A percentile compares a stretch with the other conserved stretches of the same genome.
These are phyloP conservation scores for Backusella macrospora DNA, from an alignment of 192 early-diverging fungal genomes.

Conservation along the genomic window DNA sequence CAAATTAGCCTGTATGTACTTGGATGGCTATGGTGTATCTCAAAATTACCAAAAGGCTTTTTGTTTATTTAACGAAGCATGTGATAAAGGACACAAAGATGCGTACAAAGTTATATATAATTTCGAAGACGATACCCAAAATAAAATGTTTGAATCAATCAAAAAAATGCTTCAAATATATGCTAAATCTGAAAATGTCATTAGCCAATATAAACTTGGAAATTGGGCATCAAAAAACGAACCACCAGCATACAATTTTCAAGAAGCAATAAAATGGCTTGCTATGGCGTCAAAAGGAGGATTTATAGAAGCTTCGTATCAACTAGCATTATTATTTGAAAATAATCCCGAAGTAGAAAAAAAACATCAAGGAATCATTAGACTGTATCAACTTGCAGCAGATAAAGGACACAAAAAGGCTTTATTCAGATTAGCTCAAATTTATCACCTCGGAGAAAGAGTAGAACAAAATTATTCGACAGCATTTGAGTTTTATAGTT, in stretches of 20 bases:
- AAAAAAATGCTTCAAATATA: neutral
- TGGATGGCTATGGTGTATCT: too few relatives aligned
- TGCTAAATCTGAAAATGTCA: neutral
- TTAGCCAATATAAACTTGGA: neutral
- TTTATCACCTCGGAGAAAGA: neutral
- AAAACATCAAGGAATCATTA: too few relatives aligned
- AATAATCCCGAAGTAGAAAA: too few relatives aligned
- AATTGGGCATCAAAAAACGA: neutral
- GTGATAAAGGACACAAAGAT: neutral
- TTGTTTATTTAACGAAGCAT: too few relatives aligned
- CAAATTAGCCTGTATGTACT: too few relatives aligned
- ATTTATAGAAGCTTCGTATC: too few relatives aligned
- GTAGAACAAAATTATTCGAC: neutral
- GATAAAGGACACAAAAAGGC: too few relatives aligned
- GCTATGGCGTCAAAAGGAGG: neutral
- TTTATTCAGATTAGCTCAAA: too few relatives aligned
- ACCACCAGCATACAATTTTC: neutral
- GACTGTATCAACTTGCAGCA: too few relatives aligned
- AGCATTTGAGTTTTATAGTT: neutral
- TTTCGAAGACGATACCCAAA: neutral
- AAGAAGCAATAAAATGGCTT: conserved; percentile 4
- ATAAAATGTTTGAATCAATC: too few relatives aligned
- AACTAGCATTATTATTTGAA: too few relatives aligned
- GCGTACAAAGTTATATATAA: neutral
- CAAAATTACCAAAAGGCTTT: too few relatives aligned